Conservation (phyloP, 2,329 filamentous ascomycete species). For the Cercospora beticola region DNA sequence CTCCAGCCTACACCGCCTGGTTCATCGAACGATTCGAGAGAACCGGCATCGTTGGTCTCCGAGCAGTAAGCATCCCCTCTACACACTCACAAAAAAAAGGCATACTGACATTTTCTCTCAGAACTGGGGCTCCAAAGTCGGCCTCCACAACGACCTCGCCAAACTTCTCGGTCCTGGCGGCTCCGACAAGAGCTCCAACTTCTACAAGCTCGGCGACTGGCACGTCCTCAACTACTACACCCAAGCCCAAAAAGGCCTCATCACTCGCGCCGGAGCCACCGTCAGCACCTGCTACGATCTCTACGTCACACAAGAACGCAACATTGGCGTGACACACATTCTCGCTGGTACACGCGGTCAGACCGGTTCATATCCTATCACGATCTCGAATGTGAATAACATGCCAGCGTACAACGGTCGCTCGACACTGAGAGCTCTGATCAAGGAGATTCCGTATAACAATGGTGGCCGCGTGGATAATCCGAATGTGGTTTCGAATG, state of each 20-base stretch:
- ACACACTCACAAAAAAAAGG: neutral
- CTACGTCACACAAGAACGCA: neutral
- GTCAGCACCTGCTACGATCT: conserved; percentile 1
- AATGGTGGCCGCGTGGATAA: neutral
- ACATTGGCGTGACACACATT: neutral
- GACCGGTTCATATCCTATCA: neutral
- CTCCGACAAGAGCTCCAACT: neutral
- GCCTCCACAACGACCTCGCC: conserved; percentile 1
- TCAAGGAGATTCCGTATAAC: neutral
- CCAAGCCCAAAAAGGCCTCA: neutral
- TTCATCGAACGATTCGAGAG: neutral
- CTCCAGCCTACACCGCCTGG: neutral
- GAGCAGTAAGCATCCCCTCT: neutral
- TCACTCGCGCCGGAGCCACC: neutral
- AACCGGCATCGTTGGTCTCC: neutral
- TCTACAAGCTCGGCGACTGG: neutral
- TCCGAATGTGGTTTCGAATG: neutral
- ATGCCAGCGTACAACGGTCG: neutral
- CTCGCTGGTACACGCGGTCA: neutral
- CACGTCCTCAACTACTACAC: conserved; percentile 4
- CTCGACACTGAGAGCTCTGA: neutral
- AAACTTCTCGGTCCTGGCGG: neutral
- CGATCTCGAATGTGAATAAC: neutral
- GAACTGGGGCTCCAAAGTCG: conserved; percentile 1
- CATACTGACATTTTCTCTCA: neutral